Base-by-base conservation (phyloP, 129 eudicot genomes). In the Escallonia rubra region DNA sequence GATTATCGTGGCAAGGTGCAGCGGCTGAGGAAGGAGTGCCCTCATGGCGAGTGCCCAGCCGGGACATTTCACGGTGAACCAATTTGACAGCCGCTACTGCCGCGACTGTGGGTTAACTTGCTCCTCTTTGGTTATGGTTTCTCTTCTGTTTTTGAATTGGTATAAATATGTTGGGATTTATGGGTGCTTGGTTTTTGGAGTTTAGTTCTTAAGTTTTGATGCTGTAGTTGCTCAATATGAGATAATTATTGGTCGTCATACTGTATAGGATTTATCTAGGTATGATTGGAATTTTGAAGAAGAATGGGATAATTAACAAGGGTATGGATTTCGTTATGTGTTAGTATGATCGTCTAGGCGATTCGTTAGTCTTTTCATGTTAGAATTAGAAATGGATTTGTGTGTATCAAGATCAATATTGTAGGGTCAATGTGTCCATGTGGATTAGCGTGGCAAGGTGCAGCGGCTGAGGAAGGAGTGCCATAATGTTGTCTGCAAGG, bases 21-120 rank as follows among this genome's bases (percentile, higher is more conserved):
- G 66, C 59, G 66, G 66, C 41, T 70, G 40, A 70, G 74, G 66
- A 70, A 70, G 49, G 74, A 70, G 74, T 70, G 66, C 5, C 74
- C 74, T 0, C 59, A 69, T n/a, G 74, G 40, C 0, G 74, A 69
- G 74, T 70, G 74, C 39, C 66, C 59, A 9, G 74, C 74, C 39
- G 66, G 74, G 47, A 70, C 74, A 23, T 1, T 70, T 70, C 50
- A 82, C 78, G 87, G 84, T 84, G 0, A 82, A 75, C 11, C 87
- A 82, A 57, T 75, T 78, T 11, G 87, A 82, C 40, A 11, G 87
- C 51, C 83, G 71, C 59, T 79, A 82, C 51, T 78, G 87, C 72
- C 83, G 87, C 60, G 78, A 82, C 78, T 82, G 87, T 51, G 83
- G 83, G 87, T 3, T 23, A 23, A 23, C 34, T 23, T 23, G 34